A percentile compares a stretch with the other conserved stretches of the same genome.
phyloP scores from a whole-genome alignment of 2,329 filamentous ascomycete genomes.

The Elsinoe perseae region DNA sequence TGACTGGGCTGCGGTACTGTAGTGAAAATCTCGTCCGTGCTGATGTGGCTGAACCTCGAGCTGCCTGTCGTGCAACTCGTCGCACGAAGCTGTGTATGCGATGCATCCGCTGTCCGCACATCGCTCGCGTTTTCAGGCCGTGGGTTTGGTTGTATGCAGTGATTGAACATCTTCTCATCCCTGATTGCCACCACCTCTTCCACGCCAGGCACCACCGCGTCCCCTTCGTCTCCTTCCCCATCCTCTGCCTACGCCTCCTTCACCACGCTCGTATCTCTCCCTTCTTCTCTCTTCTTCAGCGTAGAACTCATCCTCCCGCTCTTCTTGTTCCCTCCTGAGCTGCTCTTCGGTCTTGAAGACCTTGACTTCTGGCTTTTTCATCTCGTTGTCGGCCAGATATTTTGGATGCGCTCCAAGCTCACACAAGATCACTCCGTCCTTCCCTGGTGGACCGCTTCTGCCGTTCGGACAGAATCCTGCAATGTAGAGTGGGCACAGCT shows the following conservation, averaged over 20 bases:
- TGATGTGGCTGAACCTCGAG: not conserved
- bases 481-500: constrained; percentile 75
- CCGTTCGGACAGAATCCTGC: constrained; percentile 93
- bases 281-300: constrained; percentile 45
- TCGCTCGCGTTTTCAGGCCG: not conserved
- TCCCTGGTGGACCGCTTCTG: constrained; percentile 27
- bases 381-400: constrained; percentile 62
- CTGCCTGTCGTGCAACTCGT: not conserved
- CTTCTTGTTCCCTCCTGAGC: constrained; percentile 55
- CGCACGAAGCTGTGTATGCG: not conserved
- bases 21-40: not conserved
- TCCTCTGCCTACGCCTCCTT: constrained; percentile 28
- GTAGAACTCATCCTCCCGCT: constrained; percentile 45
- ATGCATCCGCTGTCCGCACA: not conserved
- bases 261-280: constrained; percentile 41
- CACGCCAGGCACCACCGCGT: constrained; percentile 32
- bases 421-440: constrained; percentile 48
- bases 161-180: not conserved
- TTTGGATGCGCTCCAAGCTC: constrained; percentile 73
- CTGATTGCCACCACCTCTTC: constrained; percentile 22
- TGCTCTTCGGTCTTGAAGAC: constrained; percentile 68
- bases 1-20: too few relatives aligned
- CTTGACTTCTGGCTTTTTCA: constrained; percentile 50
- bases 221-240: constrained; percentile 41
- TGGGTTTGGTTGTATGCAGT: too few relatives aligned